These are phyloP conservation scores for Phascolomyces articulosus DNA, from an alignment of 371 early-diverging fungal species.

Conservation along the genomic window DNA sequence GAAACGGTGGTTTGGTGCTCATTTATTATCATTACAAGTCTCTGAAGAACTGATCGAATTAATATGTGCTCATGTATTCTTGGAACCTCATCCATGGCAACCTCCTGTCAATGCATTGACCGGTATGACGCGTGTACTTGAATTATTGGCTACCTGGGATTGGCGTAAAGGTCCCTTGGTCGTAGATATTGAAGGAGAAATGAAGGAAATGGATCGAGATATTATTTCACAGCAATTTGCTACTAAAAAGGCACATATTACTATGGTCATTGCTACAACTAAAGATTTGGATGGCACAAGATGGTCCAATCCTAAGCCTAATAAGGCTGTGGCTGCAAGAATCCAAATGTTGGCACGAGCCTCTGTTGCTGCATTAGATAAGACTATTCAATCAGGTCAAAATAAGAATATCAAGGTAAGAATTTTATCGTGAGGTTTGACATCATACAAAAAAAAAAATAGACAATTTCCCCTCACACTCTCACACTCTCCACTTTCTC, in stretches of 20 bases:
- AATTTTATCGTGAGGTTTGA: too few species aligned
- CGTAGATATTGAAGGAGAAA: constrained; percentile 74
- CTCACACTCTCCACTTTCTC: not conserved
- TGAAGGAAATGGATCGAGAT: constrained; percentile 50
- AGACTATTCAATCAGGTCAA: constrained; percentile 22
- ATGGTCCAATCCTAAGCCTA: constrained; percentile 56
- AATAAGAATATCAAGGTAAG: constrained; percentile 39
- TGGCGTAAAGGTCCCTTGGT: constrained; percentile 77
- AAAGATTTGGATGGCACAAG: constrained; percentile 61
- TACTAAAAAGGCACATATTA: constrained; percentile 39
- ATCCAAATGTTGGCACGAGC: constrained; percentile 67
- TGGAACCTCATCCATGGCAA: constrained; percentile 66
- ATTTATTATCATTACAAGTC: constrained; percentile 64
- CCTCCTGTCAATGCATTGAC: constrained; percentile 60
- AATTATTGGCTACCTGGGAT: constrained; percentile 71
- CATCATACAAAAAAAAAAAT: not conserved
- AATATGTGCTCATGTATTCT: constrained; percentile 65
- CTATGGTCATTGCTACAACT: constrained; percentile 70
- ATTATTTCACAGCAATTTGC: constrained; percentile 49
- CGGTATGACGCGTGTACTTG: constrained; percentile 79
- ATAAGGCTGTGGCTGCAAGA: constrained; percentile 59
- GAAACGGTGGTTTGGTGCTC: constrained; percentile 88
- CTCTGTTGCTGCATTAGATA: constrained; percentile 51
- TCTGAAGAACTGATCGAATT: constrained; percentile 66
- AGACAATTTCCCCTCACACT: not conserved